Conservation (phyloP, 2,329 filamentous ascomycete genomes). For the Cladosporium sp. region DNA sequence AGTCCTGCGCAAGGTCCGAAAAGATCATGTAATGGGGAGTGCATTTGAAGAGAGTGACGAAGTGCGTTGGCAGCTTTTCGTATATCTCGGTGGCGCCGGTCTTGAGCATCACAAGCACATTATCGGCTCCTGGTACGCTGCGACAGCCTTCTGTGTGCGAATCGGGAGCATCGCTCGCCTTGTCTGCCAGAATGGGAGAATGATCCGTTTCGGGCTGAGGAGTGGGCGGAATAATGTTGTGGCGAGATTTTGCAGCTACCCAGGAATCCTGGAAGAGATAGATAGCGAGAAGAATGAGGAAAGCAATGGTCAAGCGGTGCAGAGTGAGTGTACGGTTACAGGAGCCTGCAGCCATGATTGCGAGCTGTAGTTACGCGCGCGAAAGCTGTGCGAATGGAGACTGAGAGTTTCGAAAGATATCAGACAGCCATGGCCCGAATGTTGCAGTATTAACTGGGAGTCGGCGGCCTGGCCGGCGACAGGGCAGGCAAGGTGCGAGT, state of each 20-base stretch:
- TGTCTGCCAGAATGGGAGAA: background rate
- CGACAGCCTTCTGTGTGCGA: conserved; percentile 25
- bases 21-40: conserved; percentile 47
- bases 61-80: conserved; percentile 59
- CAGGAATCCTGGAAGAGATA: conserved; percentile 33
- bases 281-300: conserved; percentile 30
- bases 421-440: conserved; percentile 3
- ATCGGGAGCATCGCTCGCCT: background rate
- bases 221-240: background rate
- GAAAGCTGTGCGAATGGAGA: background rate
- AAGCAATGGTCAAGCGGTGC: conserved; percentile 29
- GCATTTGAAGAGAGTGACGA: conserved; percentile 58
- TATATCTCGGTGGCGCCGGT: conserved; percentile 61
- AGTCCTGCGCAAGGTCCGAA: conserved; percentile 53
- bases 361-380: background rate
- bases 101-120: conserved; percentile 60
- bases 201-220: background rate
- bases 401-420: background rate
- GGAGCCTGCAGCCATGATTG: conserved; percentile 1
- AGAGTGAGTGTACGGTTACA: conserved; percentile 28
- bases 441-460: background rate
- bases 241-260: conserved; percentile 25
- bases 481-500: too few relatives aligned
- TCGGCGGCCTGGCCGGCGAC: background rate
- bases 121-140: conserved; percentile 41